phyloP scores from a whole-genome alignment of 352 stramenopile genomes.

The Thraustochytrium striatum region DNA sequence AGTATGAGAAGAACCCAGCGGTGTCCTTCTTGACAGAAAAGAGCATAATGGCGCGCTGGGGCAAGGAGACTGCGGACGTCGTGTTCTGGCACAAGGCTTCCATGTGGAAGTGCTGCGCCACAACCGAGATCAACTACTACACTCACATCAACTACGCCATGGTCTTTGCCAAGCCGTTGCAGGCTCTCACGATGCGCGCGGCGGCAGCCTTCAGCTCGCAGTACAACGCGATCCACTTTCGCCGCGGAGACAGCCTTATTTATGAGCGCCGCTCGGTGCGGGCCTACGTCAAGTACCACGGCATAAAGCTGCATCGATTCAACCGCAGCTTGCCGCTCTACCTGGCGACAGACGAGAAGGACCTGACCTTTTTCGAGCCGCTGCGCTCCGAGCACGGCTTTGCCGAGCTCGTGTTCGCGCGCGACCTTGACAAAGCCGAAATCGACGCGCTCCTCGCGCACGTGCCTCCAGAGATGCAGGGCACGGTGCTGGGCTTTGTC shows the following conservation, averaged over 20 bases:
- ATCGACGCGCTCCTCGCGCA: conserved; percentile 13
- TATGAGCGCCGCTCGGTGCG: conserved; percentile 13
- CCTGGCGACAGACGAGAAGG: conserved; percentile 37
- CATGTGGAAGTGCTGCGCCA: conserved; percentile 48
- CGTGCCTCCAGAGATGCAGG: conserved; percentile 1
- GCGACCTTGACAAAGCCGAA: not conserved
- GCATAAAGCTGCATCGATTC: conserved; percentile 10
- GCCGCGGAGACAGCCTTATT: conserved; percentile 26
- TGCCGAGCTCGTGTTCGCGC: conserved; percentile 1
- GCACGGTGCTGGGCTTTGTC: conserved; percentile 23
- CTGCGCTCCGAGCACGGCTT: not conserved
- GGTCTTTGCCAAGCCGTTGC: conserved; percentile 37
- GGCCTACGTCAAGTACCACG: conserved; percentile 43
- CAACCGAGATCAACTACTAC: conserved; percentile 30
- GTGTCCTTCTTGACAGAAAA: conserved; percentile 40
- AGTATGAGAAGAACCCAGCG: conserved; percentile 5
- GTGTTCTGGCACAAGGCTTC: conserved; percentile 48
- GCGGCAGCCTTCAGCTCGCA: not conserved
- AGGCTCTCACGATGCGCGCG: not conserved
- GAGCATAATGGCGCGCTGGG: not conserved
- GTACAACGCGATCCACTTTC: conserved; percentile 47
- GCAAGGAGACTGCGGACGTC: conserved; percentile 5
- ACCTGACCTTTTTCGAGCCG: conserved; percentile 13
- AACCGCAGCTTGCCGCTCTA: conserved; percentile 27
- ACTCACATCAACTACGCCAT: conserved; percentile 29